Conservation (phyloP, 176 grass and related monocot species). For the Poa annua region DNA sequence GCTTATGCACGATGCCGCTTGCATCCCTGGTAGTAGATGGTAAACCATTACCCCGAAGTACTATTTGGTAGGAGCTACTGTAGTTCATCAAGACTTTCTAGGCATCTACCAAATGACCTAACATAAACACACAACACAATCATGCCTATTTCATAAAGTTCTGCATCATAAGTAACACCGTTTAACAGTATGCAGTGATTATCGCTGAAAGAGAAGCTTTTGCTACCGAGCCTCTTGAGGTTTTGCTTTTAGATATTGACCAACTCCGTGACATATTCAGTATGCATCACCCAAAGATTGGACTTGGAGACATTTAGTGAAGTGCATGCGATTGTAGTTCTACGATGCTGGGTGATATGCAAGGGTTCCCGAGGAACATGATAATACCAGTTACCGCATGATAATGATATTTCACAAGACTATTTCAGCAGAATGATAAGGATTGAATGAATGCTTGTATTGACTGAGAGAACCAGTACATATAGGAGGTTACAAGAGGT, state of each 20-base stretch:
- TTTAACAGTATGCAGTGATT: neutral
- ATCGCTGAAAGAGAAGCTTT: neutral
- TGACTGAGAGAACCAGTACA: no score
- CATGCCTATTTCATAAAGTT: neutral
- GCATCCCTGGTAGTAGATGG: neutral
- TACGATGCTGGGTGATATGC: neutral
- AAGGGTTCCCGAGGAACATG: neutral
- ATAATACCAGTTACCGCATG: neutral
- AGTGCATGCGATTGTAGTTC: neutral
- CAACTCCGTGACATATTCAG: neutral
- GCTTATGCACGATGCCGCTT: no score
- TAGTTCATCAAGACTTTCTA: neutral
- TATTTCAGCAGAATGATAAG: no score
- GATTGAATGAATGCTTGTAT: no score
- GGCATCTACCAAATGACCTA: neutral
- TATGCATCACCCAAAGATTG: neutral
- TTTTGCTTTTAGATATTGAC: conserved; percentile 9
- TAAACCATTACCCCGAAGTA: neutral
- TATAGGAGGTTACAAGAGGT: no score
- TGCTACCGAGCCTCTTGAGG: neutral
- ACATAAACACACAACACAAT: neutral
- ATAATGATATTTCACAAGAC: neutral
- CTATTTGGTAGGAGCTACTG: neutral
- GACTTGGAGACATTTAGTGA: neutral
- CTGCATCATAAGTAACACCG: neutral